Evolutionary conservation across 78 protist species (phyloP).

Genomic region (Dictyostelium citrinum): DNA sequence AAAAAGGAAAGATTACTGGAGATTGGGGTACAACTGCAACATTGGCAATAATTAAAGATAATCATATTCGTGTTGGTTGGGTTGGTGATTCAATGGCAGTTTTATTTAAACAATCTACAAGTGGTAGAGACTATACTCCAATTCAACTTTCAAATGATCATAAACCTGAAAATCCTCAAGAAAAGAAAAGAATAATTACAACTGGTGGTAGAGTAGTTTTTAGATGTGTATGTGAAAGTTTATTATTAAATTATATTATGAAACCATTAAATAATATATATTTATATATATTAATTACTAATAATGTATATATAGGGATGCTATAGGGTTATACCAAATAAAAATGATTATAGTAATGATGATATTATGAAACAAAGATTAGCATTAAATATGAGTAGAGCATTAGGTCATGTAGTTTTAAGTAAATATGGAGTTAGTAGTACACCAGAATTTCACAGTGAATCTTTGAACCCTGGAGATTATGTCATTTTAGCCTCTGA

Average conservation of each 20-base stretch:
- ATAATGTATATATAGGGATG: neutral
- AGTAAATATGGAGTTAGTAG: constrained; percentile 49
- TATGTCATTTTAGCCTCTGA: constrained; percentile 23
- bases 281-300: too few relatives aligned
- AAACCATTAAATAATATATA: too few relatives aligned
- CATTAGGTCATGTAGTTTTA: constrained; percentile 65
- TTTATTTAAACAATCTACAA: neutral
- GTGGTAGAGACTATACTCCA: neutral
- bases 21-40: constrained; percentile 71
- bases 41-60: neutral
- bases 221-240: constrained; percentile 1
- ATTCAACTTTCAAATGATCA: constrained; percentile 10
- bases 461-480: neutral
- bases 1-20: neutral
- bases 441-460: neutral
- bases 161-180: constrained; percentile 17
- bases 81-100: constrained; percentile 56
- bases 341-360: neutral
- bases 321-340: constrained; percentile 42
- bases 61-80: constrained; percentile 20
- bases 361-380: constrained; percentile 10
- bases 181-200: neutral
- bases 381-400: constrained; percentile 70
- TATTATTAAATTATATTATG: too few relatives aligned
- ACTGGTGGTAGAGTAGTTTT: constrained; percentile 19